Evolutionary conservation across 2,329 filamentous ascomycete genomes (phyloP).

Genomic region (Fusarium coicis): DNA sequence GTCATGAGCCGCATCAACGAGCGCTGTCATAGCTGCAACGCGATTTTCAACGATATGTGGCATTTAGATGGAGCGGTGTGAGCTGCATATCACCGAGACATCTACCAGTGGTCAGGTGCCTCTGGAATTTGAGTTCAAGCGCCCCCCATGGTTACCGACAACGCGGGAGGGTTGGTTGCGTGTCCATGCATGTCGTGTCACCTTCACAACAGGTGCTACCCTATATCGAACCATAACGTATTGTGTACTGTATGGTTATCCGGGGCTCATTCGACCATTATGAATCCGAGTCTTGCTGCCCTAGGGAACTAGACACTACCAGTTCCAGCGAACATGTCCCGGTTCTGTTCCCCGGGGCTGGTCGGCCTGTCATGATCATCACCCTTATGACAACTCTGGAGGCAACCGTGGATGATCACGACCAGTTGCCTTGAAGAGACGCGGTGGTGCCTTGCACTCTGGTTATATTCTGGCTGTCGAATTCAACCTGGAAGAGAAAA

Average conservation of each 20-base stretch:
- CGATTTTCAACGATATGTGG: background rate
- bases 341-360: conserved; percentile 13
- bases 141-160: conserved; percentile 2
- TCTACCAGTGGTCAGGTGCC: background rate
- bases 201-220: conserved; percentile 4
- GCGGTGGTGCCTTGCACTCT: background rate
- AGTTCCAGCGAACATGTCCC: background rate
- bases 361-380: conserved; percentile 12
- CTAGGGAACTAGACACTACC: background rate
- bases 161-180: background rate
- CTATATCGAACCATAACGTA: conserved; percentile 1
- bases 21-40: conserved; percentile 9
- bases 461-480: background rate
- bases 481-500: background rate
- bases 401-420: background rate
- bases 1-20: conserved; percentile 18
- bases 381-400: background rate
- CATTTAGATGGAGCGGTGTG: conserved; percentile 18
- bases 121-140: background rate
- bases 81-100: conserved; percentile 9
- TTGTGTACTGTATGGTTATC: background rate
- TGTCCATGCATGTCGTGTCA: conserved; percentile 1
- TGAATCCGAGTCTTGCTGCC: background rate
- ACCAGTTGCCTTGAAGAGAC: background rate
- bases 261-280: background rate